Conservation (phyloP, 768 basidiomycete genomes). For the Cubamyces sp. region DNA sequence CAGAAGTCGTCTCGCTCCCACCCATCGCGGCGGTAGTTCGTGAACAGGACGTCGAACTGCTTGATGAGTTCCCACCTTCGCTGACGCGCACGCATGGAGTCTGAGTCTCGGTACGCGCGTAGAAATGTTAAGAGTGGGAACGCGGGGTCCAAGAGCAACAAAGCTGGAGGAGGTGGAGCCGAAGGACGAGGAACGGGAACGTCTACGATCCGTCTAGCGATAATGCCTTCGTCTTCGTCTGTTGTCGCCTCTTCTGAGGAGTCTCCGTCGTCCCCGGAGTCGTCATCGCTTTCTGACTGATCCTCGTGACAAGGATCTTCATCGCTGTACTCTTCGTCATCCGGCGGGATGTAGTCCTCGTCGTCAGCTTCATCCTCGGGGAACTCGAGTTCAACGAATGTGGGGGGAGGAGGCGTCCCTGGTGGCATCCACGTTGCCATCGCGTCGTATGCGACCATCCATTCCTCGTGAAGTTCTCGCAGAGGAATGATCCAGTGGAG, state of each 20-base stretch:
- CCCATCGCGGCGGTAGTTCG: conserved; percentile 5
- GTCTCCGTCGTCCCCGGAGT: not conserved
- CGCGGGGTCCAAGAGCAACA: not conserved
- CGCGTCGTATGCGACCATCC: not conserved
- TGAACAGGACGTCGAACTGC: conserved; percentile 5
- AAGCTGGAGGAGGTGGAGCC: not conserved
- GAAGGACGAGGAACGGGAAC: not conserved
- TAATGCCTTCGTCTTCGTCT: not conserved
- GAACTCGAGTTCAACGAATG: not conserved
- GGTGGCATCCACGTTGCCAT: not conserved
- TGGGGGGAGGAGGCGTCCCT: not conserved
- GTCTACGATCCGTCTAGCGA: not conserved
- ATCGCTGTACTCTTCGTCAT: not conserved
- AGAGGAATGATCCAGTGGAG: conserved; percentile 6
- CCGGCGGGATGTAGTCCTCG: not conserved
- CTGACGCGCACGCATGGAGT: conserved; percentile 1
- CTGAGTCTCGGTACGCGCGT: not conserved
- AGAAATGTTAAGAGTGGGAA: not conserved
- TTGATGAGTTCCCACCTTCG: conserved; percentile 10
- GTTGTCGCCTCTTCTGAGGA: not conserved
- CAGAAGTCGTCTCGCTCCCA: conserved; percentile 6
- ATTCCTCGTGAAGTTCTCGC: not conserved
- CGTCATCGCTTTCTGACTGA: not conserved
- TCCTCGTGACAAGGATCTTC: not conserved
- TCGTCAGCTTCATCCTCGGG: not conserved